phyloP scores from a whole-genome alignment of 2,329 filamentous ascomycete genomes.

The Coniochaeta ligniaria region DNA sequence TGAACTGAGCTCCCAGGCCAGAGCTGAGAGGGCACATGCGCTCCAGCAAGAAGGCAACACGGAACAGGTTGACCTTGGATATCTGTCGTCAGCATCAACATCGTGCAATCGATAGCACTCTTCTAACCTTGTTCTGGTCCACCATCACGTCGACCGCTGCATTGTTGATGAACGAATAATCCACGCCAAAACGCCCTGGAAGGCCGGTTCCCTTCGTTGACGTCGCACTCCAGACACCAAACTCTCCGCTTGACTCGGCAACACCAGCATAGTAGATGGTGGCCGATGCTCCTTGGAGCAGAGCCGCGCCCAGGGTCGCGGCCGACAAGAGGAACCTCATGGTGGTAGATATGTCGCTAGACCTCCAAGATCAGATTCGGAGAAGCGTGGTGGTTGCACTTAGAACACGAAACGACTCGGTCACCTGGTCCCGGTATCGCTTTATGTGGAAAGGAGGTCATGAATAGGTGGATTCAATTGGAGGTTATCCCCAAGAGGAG shows the following conservation, averaged over 20 bases:
- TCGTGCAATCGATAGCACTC: no score
- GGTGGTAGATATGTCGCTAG: background rate
- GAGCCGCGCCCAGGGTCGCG: constrained; percentile 7
- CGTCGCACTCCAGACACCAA: constrained; percentile 32
- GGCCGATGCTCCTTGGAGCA: constrained; percentile 22
- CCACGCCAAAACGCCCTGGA: constrained; percentile 40
- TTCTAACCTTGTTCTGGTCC: constrained; percentile 32
- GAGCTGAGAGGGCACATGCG: constrained; percentile 39
- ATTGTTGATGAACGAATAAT: constrained; percentile 42
- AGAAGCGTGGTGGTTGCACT: background rate
- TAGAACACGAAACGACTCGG: background rate
- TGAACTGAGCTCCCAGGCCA: constrained; percentile 39
- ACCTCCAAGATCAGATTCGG: background rate
- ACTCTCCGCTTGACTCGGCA: constrained; percentile 38
- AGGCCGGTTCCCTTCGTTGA: constrained; percentile 31
- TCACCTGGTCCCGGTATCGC: background rate
- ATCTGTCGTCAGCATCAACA: background rate
- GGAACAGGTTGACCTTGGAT: constrained; percentile 32
- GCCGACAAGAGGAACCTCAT: constrained; percentile 15
- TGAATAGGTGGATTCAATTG: background rate
- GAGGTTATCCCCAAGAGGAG: background rate
- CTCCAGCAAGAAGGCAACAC: constrained; percentile 41
- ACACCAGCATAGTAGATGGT: constrained; percentile 42
- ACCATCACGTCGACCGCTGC: constrained; percentile 35
- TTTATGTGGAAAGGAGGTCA: background rate